phyloP scores from a whole-genome alignment of 2,329 filamentous ascomycete species.

The Trichoderma sp. region DNA sequence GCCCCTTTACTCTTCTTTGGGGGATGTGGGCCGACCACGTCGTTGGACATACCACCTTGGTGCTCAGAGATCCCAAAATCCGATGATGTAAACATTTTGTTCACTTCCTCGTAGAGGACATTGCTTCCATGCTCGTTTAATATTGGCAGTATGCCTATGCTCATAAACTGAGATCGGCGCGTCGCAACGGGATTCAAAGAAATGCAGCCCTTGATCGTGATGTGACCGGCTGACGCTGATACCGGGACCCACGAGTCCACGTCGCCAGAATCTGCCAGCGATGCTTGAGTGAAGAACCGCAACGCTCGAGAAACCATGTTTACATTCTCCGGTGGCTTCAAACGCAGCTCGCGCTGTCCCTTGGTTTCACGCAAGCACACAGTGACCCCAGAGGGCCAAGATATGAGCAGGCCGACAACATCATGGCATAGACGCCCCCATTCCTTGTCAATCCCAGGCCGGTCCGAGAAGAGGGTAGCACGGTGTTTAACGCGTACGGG shows the following conservation, averaged over 20 bases:
- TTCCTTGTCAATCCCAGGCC: slow-evolving; percentile 53
- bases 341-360: slow-evolving; percentile 35
- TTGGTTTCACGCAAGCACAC: slow-evolving; percentile 56
- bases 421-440: slow-evolving; percentile 62
- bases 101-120: slow-evolving; percentile 73
- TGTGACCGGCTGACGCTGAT: slow-evolving; percentile 58
- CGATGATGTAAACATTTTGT: slow-evolving; percentile 71
- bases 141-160: slow-evolving; percentile 69
- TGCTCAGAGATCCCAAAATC: slow-evolving; percentile 66
- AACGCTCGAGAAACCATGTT: slow-evolving; percentile 31
- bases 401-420: slow-evolving; percentile 64
- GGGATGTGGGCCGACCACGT: neutral
- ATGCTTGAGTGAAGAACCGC: slow-evolving; percentile 63
- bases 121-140: slow-evolving; percentile 54
- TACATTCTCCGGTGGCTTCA: slow-evolving; percentile 31
- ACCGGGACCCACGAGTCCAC: slow-evolving; percentile 65
- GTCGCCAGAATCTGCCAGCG: slow-evolving; percentile 53
- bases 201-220: slow-evolving; percentile 68
- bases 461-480: slow-evolving; percentile 50
- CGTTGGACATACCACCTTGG: slow-evolving; percentile 30
- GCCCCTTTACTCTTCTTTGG: slow-evolving; percentile 58
- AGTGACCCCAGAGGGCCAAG: slow-evolving; percentile 58
- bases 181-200: slow-evolving; percentile 67
- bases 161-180: slow-evolving; percentile 75
- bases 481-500: slow-evolving; percentile 86